Evolutionary conservation across 2,329 filamentous ascomycete species (phyloP).

Genomic region (Aspergillus transmontanensis): DNA sequence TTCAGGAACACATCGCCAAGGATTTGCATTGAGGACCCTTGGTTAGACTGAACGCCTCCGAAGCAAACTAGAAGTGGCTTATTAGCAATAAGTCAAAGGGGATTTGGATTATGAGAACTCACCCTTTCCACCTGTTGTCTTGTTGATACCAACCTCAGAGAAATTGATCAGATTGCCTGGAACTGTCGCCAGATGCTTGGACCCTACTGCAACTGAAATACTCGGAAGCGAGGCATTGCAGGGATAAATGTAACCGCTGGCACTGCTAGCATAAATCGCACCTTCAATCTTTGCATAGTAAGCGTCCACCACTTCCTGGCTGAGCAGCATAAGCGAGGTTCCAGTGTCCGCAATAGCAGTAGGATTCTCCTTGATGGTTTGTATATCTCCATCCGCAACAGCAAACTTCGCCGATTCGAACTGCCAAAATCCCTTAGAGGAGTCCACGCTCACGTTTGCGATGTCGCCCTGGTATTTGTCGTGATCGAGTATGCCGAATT

Average conservation of each 20-base stretch:
- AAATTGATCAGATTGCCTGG: conserved; percentile 61
- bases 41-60: conserved; percentile 62
- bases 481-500: conserved; percentile 71
- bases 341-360: conserved; percentile 69
- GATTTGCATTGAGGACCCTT: conserved; percentile 58
- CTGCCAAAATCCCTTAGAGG: conserved; percentile 69
- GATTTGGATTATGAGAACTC: conserved; percentile 23
- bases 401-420: conserved; percentile 61
- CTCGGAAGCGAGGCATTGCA: conserved; percentile 58
- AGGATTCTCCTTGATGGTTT: conserved; percentile 33
- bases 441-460: conserved; percentile 64
- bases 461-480: conserved; percentile 65
- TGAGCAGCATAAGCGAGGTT: conserved; percentile 66
- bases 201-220: conserved; percentile 57
- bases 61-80: conserved; percentile 51
- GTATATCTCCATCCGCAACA: conserved; percentile 50
- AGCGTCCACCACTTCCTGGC: conserved; percentile 55
- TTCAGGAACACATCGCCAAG: conserved; percentile 65
- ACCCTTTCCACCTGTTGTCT: conserved; percentile 42
- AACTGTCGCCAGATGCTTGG: conserved; percentile 54
- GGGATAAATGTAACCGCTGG: conserved; percentile 59
- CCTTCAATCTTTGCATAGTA: conserved; percentile 63
- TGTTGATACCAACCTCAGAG: conserved; percentile 51
- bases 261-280: conserved; percentile 48
- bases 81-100: not conserved